A percentile compares a stretch with the other conserved stretches of the same genome.
phyloP scores from a whole-genome alignment of 1,284 basidiomycete species.

The Ceratobasidium sp. region DNA sequence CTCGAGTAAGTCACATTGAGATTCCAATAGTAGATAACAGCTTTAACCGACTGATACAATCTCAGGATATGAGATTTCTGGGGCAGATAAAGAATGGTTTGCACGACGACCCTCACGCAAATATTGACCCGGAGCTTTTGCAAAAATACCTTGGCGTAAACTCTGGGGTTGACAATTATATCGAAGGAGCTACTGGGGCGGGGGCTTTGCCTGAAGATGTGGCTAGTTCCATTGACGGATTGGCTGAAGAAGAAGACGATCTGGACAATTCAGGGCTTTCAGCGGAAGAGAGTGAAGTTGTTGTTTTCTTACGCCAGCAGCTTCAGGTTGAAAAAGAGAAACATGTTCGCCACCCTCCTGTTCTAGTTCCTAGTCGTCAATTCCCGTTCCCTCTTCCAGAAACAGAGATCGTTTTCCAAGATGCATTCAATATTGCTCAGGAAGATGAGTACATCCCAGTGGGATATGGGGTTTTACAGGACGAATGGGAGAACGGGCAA shows the following conservation, averaged over 20 bases:
- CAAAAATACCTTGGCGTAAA: background rate
- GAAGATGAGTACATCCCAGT: background rate
- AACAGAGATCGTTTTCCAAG: background rate
- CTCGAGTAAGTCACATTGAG: background rate
- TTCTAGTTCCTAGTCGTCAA: background rate
- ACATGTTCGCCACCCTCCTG: background rate
- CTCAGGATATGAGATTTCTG: background rate
- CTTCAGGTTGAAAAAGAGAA: background rate
- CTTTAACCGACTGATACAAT: background rate
- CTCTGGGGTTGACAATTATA: background rate
- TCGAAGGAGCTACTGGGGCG: too few species aligned
- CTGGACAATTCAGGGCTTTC: background rate
- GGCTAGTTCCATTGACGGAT: background rate
- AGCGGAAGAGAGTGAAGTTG: background rate
- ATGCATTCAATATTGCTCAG: background rate
- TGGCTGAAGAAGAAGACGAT: background rate
- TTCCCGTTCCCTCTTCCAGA: background rate
- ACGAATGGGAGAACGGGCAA: background rate
- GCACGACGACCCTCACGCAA: background rate
- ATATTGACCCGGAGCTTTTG: background rate
- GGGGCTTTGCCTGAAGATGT: too few species aligned
- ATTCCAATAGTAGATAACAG: too few species aligned
- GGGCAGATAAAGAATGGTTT: background rate
- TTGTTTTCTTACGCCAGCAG: background rate
- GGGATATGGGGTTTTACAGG: background rate